Evolutionary conservation across 1,139 yeast genomes (phyloP).

Genomic region (Lodderomyces parapsilosis): DNA sequence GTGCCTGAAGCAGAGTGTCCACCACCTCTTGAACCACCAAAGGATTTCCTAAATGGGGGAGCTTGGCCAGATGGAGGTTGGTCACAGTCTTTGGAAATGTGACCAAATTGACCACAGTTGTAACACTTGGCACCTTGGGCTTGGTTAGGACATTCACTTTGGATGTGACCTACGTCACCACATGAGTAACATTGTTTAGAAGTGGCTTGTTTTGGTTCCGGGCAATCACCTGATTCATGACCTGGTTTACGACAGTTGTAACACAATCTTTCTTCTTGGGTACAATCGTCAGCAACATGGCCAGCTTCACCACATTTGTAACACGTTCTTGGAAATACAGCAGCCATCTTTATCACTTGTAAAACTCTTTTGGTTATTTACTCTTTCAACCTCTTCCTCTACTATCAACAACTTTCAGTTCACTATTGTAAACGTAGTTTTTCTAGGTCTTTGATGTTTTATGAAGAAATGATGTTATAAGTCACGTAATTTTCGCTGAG

Average conservation of each 20-base stretch:
- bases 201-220: constrained; percentile 79
- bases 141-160: constrained; percentile 59
- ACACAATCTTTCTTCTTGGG: constrained; percentile 80
- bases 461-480: not conserved
- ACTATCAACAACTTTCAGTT: not conserved
- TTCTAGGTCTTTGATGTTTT: no score
- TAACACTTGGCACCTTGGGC: constrained; percentile 52
- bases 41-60: constrained; percentile 17
- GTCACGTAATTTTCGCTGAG: not conserved
- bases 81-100: constrained; percentile 72
- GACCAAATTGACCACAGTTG: constrained; percentile 75
- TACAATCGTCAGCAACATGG: constrained; percentile 86
- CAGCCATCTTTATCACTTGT: constrained; percentile 39
- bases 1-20: constrained; percentile 41
- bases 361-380: constrained; percentile 5
- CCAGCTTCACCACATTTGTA: constrained; percentile 93
- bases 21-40: constrained; percentile 13
- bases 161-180: constrained; percentile 70
- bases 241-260: constrained; percentile 93
- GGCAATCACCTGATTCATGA: constrained; percentile 85
- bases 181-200: constrained; percentile 91
- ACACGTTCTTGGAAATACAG: constrained; percentile 72
- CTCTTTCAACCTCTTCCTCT: constrained; percentile 1
- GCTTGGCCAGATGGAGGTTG: constrained; percentile 19
- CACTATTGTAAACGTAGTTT: no score